Percentiles rank a stretch among this genome's conserved stretches.
These are phyloP conservation scores for Ustilago xerochloae DNA, from an alignment of 1,284 basidiomycete genomes.

Conservation along the genomic window DNA sequence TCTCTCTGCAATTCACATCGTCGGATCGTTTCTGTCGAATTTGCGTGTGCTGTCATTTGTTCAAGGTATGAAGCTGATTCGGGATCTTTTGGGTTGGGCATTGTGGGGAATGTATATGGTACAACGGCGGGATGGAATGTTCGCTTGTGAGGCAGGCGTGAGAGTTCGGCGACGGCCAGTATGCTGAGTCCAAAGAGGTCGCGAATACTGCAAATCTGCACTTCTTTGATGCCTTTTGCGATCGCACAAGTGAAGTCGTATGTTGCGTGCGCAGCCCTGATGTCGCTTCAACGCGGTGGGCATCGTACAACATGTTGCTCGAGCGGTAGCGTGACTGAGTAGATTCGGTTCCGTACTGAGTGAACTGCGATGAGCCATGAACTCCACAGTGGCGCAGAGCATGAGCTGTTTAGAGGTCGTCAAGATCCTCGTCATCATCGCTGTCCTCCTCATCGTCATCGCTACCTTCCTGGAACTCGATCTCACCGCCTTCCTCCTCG, in stretches of 20 bases:
- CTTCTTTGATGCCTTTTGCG: too few relatives aligned
- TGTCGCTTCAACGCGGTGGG: too few relatives aligned
- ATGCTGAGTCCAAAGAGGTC: too few relatives aligned
- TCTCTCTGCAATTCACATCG: neutral
- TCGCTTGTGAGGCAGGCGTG: neutral
- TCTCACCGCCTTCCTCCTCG: conserved; percentile 75
- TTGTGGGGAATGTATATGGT: conserved; percentile 14
- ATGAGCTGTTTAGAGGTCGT: conserved; percentile 53
- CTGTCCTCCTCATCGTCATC: conserved; percentile 65
- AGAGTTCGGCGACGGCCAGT: neutral
- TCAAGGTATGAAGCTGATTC: neutral
- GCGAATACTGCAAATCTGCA: too few relatives aligned
- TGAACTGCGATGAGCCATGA: too few relatives aligned
- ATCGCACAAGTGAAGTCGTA: too few relatives aligned
- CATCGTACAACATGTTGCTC: too few relatives aligned
- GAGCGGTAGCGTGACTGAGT: too few relatives aligned
- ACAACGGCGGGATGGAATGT: conserved; percentile 12
- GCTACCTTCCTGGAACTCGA: conserved; percentile 68
- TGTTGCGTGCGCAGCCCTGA: too few relatives aligned
- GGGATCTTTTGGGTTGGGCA: neutral
- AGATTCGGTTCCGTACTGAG: too few relatives aligned
- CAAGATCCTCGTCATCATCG: conserved; percentile 61
- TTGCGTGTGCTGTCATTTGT: neutral
- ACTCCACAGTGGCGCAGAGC: too few relatives aligned
- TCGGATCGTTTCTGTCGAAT: neutral